Evolutionary conservation across 2,329 filamentous ascomycete species (phyloP), one percentile per base, ranked within the genome.

Genomic region (Penicillium carneum): DNA sequence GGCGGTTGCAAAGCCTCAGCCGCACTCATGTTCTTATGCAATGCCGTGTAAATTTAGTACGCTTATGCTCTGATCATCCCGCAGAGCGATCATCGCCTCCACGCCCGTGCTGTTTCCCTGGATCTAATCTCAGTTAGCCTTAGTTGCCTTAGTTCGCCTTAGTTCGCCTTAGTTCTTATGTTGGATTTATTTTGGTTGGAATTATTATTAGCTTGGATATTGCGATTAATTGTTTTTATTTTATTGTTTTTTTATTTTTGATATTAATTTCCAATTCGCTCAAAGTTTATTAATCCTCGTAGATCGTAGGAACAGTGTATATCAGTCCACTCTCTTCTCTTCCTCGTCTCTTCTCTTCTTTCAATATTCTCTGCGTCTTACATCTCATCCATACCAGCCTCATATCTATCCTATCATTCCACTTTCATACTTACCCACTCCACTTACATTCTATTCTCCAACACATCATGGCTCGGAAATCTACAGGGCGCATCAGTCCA

Each of bases 301-400:
- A 65, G 65, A 69, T 69, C 64, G 65, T 66, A 69, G 57, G 49
- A 65, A 61, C 58, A 69, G 64, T 66, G 64, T 70, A 70, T 70
- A 70, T 70, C 68, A 70, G 63, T 69, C 64, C 65, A 65, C 62
- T 47, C 48, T 62, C 63, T 61, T 60, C 62, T 66, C 61, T 67
- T 67, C 67, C 64, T 57, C 64, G 59, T 46, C 39, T 59, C 55
- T 49, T 63, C 63, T 53, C 36, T 63, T 54, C 57, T 53, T 57
- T 60, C 61, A 63, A n/a, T 57, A 65, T 64, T 52, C 38, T 62
- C 48, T 56, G 55, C 53, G 54, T 50, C 43, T 46, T 36, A 34
- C 49, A 48, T 57, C 59, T 54, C 47, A 61, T 49, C 62, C 63
- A 61, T 43, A 56, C 51, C 47, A 46, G 53, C 31, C 42, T 46